Base-by-base conservation (phyloP, 768 basidiomycete genomes). In the Auricularia sp. region DNA sequence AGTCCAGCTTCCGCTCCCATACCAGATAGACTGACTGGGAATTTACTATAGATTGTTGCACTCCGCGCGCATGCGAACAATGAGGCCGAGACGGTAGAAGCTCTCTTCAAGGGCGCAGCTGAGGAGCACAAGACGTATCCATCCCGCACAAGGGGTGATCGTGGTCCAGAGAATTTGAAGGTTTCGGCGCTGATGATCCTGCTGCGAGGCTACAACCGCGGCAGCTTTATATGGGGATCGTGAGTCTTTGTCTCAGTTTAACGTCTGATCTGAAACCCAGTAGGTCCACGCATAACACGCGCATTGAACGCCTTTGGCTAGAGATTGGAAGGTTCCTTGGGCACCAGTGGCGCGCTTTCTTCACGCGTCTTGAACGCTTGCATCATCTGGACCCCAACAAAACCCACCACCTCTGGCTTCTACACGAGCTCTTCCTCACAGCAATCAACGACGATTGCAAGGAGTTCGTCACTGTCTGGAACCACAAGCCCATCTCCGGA, bases 221-320 rank as follows among this genome's bases (percentile, higher is more conserved):
- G 70, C 8, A 71, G 73, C 5, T 74, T 73, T 62, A 71, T 75
- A 7, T 73, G 71, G 71, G 73, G 70, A 18, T 35, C 65, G 68
- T 70, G 51, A 62, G 54, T 33, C 10, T 18, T 13, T 16, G 36
- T 64, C 1, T 39, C 63, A 8, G 35, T 37, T 37, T 47, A 5
- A 37, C 36, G 2, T 5, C 39, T 39, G 21, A 34, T 65, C 36
- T 54, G 34, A 37, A 44, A 62, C 21, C 4, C 21, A n/a, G 7
- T 54, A 71, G 71, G 47, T 69, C 69, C 47, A 65, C 71, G 7
- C 71, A 72, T 64, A 71, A 72, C 66, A 64, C 65, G 3, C 68
- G 71, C 8, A 73, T 73, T 56, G 72, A 73, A 62, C 63, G 71
- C 6, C 63, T 73, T 14, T 73, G 72, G 72, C 63, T 65, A 16